Conservation (phyloP, 805 yeast species). For the Blastobotrys attinorum region DNA sequence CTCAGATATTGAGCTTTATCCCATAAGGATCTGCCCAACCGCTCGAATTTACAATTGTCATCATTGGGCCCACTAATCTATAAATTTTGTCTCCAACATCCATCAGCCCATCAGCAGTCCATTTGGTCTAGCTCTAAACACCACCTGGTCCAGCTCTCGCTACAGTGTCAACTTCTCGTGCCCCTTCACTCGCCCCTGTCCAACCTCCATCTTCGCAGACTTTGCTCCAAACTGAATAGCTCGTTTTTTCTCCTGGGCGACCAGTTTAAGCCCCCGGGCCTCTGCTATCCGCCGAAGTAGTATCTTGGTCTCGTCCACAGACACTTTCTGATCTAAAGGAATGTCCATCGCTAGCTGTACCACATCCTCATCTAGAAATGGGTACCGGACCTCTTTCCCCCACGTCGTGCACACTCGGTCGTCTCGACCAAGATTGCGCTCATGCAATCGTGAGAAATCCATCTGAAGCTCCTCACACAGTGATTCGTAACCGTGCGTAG, state of each 20-base stretch:
- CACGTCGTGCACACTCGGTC: conserved; percentile 79
- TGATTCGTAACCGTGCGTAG: conserved; percentile 33
- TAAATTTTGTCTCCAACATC: no score
- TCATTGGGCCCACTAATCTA: no score
- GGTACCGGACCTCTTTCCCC: conserved; percentile 88
- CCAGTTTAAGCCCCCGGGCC: conserved; percentile 39
- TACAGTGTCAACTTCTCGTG: not conserved
- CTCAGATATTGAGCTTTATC: not conserved
- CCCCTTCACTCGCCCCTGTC: conserved; percentile 70
- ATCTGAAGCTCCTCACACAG: conserved; percentile 52
- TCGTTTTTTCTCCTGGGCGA: conserved; percentile 70
- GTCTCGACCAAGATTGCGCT: conserved; percentile 81
- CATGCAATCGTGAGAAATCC: conserved; percentile 69
- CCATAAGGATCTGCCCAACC: not conserved
- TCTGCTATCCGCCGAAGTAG: conserved; percentile 58
- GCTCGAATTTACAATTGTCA: not conserved
- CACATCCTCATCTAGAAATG: conserved; percentile 63
- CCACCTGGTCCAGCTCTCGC: no score
- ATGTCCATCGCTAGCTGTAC: conserved; percentile 32
- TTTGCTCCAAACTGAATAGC: conserved; percentile 97
- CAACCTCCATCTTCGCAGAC: conserved; percentile 86
- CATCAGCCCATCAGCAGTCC: no score
- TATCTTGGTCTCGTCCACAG: conserved; percentile 36
- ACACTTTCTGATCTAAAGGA: conserved; percentile 32
- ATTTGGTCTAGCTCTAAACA: no score